phyloP scores from a whole-genome alignment of 2,329 filamentous ascomycete species.

The Allantophomopsis cytisporea region DNA sequence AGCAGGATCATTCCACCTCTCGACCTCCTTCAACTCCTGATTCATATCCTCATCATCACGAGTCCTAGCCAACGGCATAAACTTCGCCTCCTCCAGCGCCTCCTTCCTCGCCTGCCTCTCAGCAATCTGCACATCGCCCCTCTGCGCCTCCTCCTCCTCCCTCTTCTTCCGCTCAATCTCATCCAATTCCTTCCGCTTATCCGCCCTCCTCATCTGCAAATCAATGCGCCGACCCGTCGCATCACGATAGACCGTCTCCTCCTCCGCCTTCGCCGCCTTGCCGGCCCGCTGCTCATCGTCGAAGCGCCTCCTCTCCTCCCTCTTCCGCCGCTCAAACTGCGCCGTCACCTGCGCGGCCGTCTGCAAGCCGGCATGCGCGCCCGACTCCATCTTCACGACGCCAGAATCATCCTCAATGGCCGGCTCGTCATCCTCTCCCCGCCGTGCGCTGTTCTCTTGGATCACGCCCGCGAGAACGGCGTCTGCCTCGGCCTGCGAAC shows the following conservation, averaged over 20 bases:
- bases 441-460: slow-evolving; percentile 45
- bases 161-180: slow-evolving; percentile 52
- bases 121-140: slow-evolving; percentile 73
- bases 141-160: slow-evolving; percentile 54
- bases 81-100: slow-evolving; percentile 65
- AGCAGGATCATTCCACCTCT: slow-evolving; percentile 92
- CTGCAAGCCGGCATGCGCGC: slow-evolving; percentile 78
- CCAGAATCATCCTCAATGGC: slow-evolving; percentile 35
- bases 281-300: slow-evolving; percentile 23
- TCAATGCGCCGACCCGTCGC: slow-evolving; percentile 92
- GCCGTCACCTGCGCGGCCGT: slow-evolving; percentile 65
- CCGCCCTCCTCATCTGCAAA: slow-evolving; percentile 77
- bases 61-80: slow-evolving; percentile 65
- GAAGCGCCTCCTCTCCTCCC: slow-evolving; percentile 43
- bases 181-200: slow-evolving; percentile 68
- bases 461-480: slow-evolving; percentile 63
- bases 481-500: slow-evolving; percentile 53
- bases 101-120: slow-evolving; percentile 51
- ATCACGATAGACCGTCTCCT: slow-evolving; percentile 90
- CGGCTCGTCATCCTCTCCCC: slow-evolving; percentile 33
- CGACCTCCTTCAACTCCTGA: slow-evolving; percentile 58
- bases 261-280: slow-evolving; percentile 25
- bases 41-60: slow-evolving; percentile 86
- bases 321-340: slow-evolving; percentile 51
- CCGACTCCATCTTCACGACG: slow-evolving; percentile 67